These are phyloP conservation scores for Curvularia sp. DNA, from an alignment of 2,329 filamentous ascomycete species.

Conservation along the genomic window DNA sequence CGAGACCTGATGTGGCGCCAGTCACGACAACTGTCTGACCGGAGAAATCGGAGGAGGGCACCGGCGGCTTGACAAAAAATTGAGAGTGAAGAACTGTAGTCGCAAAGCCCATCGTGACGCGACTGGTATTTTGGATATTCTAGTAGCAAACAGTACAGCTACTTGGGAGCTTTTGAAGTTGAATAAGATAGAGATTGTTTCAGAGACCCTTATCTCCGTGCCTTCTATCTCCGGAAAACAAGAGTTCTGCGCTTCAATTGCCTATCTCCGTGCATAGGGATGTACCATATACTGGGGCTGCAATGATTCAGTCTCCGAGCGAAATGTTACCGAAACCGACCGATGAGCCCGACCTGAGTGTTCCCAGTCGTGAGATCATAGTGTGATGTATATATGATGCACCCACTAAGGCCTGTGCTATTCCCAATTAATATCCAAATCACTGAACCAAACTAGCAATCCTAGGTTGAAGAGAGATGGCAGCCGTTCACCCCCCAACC, in stretches of 20 bases:
- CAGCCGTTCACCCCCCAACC: neutral
- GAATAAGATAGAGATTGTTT: neutral
- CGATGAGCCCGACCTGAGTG: neutral
- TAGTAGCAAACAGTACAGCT: neutral
- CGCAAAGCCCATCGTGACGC: constrained; percentile 6
- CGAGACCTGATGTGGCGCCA: constrained; percentile 56
- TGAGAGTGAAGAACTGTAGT: constrained; percentile 48
- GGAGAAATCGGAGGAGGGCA: constrained; percentile 33
- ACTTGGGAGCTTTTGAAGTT: neutral
- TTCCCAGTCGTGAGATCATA: neutral
- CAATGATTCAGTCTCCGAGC: no score
- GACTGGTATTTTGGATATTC: neutral
- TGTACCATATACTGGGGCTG: neutral
- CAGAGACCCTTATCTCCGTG: constrained; percentile 1
- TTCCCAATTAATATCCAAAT: neutral
- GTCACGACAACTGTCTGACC: constrained; percentile 56
- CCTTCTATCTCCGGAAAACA: neutral
- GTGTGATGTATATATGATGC: neutral
- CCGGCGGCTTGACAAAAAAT: constrained; percentile 45
- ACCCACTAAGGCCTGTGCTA: neutral
- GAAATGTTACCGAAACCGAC: neutral
- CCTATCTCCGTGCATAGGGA: neutral
- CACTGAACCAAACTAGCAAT: neutral
- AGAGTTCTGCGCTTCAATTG: neutral
- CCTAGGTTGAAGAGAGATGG: neutral